Evolutionary conservation across 2,329 filamentous ascomycete species (phyloP), one percentile per base, ranked within the genome.

Genomic region (Simplicillium sp.): DNA sequence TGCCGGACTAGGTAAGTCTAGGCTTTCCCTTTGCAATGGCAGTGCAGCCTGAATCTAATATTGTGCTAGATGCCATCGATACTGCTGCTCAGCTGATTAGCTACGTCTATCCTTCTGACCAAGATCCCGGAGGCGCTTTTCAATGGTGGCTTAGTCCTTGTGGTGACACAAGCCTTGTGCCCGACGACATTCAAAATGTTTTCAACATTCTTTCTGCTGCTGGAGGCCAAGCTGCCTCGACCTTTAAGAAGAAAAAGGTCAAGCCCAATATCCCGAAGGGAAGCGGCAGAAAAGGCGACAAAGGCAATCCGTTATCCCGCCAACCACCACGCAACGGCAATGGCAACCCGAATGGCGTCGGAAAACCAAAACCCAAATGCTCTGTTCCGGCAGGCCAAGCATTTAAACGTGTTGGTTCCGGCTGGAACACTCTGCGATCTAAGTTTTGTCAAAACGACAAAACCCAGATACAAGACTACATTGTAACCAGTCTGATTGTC

Each of bases 391-490:
- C 45, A 32, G 16, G 29, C 7, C 39, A 25, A 11, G 28, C 34
- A 31, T 37, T 37, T 2, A 31, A 42, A 11, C 39, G 41, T 11
- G 34, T 32, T 16, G 40, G 33, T 11, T 36, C 38, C 28, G 49
- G 49, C 44, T n/a, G n/a, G n/a, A n/a, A 50, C 48, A 5, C 34
- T 49, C 34, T 40, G 45, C 3, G 31, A 38, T 31, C 48, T 46
- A 32, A 34, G 25, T 6, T 52, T 48, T 16, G 40, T 9, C 37
- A 36, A 11, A 41, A 36, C 9, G 9, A 31, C 35, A 43, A 36
- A 36, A 48, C 48, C 13, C 32, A 28, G 14, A 46, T 36, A 12
- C 14, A 36, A 2, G 47, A 50, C 11, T 41, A 40, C 37, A 34
- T 48, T 37, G 46, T 52, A 34, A 51, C 49, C 11, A 43, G 44